phyloP scores from a whole-genome alignment of 352 stramenopile genomes.

The Pythium plurisporium region DNA sequence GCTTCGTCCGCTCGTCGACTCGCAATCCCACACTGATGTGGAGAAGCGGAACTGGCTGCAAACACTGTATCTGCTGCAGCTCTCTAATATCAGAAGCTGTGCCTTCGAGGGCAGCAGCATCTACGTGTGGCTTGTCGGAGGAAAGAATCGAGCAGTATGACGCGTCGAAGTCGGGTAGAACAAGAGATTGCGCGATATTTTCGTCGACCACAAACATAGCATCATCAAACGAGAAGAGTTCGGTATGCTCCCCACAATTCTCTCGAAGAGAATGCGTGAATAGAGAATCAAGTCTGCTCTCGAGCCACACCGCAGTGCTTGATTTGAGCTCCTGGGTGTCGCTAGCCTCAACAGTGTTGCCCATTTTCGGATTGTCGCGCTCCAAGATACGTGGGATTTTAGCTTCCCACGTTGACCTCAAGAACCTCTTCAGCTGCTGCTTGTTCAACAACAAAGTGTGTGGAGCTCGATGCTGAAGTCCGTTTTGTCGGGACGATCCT shows the following conservation, averaged over 20 bases:
- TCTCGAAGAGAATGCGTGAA: constrained; percentile 11
- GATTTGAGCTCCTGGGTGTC: constrained; percentile 1
- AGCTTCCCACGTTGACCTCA: constrained; percentile 33
- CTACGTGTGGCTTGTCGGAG: not conserved
- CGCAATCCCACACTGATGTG: constrained; percentile 14
- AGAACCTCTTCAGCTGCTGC: constrained; percentile 44
- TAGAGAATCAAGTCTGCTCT: constrained; percentile 21
- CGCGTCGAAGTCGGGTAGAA: constrained; percentile 21
- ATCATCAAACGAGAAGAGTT: constrained; percentile 13
- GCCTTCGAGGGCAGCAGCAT: not conserved
- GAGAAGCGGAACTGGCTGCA: constrained; percentile 18
- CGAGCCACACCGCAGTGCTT: constrained; percentile 18
- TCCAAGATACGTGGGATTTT: constrained; percentile 26
- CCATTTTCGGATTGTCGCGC: not conserved
- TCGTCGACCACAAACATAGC: constrained; percentile 15
- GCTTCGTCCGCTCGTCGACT: constrained; percentile 5
- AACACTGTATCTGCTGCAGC: constrained; percentile 11
- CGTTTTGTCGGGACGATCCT: not conserved
- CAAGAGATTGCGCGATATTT: constrained; percentile 4
- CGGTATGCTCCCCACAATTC: not conserved
- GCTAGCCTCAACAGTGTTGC: not conserved
- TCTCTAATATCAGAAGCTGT: not conserved
- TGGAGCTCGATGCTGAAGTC: not conserved
- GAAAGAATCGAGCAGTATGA: not conserved
- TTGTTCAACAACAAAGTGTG: constrained; percentile 19